Base-by-base conservation (phyloP, 2,329 filamentous ascomycete species). In the Aspergillus fijiensis region DNA sequence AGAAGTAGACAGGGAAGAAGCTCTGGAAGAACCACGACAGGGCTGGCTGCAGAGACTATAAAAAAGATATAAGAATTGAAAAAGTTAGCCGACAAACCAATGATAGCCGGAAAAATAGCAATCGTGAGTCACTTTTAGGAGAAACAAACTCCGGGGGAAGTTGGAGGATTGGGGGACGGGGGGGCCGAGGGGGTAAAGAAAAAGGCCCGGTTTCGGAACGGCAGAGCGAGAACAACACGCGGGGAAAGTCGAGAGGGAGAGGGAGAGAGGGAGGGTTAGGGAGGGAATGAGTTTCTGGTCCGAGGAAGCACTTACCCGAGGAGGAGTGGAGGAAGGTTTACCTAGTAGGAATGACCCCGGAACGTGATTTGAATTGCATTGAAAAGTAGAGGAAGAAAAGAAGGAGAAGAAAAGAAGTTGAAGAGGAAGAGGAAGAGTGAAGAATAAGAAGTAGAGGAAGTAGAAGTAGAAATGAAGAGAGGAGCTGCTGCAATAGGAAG, bases 141-240 rank as follows among this genome's bases (percentile, higher is more conserved):
- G 56, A 51, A 59, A 61, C 60, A 60, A 55, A 60, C 63, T 64
- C 60, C 63, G 61, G 63, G 63, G 64, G 54, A 50, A 21, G 33
- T n/a, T 50, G 21, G 25, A 49, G 55, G 61, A 23, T 23, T 23
- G 23, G 23, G 23, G 23, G 23, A 23, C 23, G 23, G 23, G 2
- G 21, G 23, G 23, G 2, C 23, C 2, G 23, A 60, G 61, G 51
- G 57, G 49, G 27, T 27, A 27, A 65, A 67, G 64, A 65, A 67
- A 67, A 67, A 61, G 54, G 60, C 65, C 66, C 65, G 63, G 65
- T 67, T 62, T 65, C 66, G 63, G 65, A 65, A 64, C 63, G 63
- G 66, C 55, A 59, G 58, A 23, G 52, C 23, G 56, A 58, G 63
- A 35, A 35, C 39, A 45, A 45, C 39, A 45, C 14, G 39, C 39